Conservation (phyloP, 1,284 basidiomycete species). For the Austroboletus novae-zelandiae region DNA sequence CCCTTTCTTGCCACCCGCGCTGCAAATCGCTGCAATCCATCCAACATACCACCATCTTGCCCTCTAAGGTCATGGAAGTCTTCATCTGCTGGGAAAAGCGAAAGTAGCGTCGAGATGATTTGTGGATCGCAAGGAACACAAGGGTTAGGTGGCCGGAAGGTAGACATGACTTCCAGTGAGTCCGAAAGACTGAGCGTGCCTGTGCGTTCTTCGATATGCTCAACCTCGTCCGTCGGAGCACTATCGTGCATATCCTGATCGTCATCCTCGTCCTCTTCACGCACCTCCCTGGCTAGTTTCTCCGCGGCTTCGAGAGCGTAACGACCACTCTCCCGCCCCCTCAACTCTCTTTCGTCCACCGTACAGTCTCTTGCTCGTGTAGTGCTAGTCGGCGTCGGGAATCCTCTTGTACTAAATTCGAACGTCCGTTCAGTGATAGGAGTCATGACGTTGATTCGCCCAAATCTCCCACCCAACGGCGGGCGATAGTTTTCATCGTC, state of each 20-base stretch:
- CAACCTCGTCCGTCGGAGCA: constrained; percentile 27
- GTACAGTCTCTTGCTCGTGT: constrained; percentile 22
- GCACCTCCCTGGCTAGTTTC: constrained; percentile 53
- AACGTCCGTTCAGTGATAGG: constrained; percentile 92
- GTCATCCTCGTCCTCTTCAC: constrained; percentile 29
- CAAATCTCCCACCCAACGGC: constrained; percentile 71
- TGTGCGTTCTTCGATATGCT: constrained; percentile 49
- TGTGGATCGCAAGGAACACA: constrained; percentile 83
- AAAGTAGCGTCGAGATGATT: constrained; percentile 66
- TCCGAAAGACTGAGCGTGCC: constrained; percentile 63
- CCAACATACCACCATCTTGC: constrained; percentile 58
- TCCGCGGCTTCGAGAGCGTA: constrained; percentile 54
- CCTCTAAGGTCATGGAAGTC: constrained; percentile 66
- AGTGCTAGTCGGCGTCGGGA: constrained; percentile 31
- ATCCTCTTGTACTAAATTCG: constrained; percentile 69
- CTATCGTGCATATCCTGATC: constrained; percentile 26
- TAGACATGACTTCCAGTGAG: constrained; percentile 55
- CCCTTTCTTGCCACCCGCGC: constrained; percentile 50
- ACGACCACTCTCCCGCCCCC: constrained; percentile 35
- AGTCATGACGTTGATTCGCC: constrained; percentile 85
- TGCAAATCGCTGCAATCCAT: constrained; percentile 64
- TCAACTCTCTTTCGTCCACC: constrained; percentile 21
- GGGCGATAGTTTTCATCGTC: constrained; percentile 36
- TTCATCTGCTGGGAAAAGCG: constrained; percentile 61
- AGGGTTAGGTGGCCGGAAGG: constrained; percentile 77